Base-by-base conservation (phyloP, 306 rosid genomes). In the Geum urbanum region DNA sequence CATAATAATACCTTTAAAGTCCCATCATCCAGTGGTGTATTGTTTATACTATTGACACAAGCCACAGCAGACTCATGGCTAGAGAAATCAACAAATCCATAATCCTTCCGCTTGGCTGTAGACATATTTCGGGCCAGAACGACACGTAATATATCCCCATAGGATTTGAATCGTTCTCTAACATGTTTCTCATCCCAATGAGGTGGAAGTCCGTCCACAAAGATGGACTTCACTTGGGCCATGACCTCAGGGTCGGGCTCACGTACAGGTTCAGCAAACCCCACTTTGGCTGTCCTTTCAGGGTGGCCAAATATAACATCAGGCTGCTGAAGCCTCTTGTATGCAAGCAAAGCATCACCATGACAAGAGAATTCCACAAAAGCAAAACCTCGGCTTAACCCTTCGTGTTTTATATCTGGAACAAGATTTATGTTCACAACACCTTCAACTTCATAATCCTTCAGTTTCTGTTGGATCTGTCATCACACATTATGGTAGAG, bases 221-320 rank as follows among this genome's bases (percentile, higher is more conserved):
- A 91, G 43, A 91, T 90, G 45, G 96, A 86, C 65, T 88, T 88
- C 78, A 88, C 96, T 71, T 86, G 88, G 24, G 97, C 87, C 97
- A 91, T 91, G 68, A 86, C 55, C 67, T 79, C 88, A 24, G 87
- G 92, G 71, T 82, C 87, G 39, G 89, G 91, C 68, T 88, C 97
- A 58, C 77, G 84, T 39, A 72, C 59, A 61, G 96, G 95, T 79
- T 88, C 96, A 58, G 92, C 91, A 86, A 91, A 91, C 66, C 89
- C 95, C 79, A 91, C 96, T 80, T 91, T 91, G 59, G 84, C 96
- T 39, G 91, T 85, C 79, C 92, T 82, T 82, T 91, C 97, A 75
- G 84, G 63, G 70, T 90, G 95, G 65, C 96, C 97, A 81, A 91
- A 88, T 57, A 91, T 72, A 68, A 73, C 97, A 77, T 88, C 97